Evolutionary conservation across 164 flowering plant genomes (phyloP), one percentile per base, ranked within the genome.

Genomic region (Santalum album): DNA sequence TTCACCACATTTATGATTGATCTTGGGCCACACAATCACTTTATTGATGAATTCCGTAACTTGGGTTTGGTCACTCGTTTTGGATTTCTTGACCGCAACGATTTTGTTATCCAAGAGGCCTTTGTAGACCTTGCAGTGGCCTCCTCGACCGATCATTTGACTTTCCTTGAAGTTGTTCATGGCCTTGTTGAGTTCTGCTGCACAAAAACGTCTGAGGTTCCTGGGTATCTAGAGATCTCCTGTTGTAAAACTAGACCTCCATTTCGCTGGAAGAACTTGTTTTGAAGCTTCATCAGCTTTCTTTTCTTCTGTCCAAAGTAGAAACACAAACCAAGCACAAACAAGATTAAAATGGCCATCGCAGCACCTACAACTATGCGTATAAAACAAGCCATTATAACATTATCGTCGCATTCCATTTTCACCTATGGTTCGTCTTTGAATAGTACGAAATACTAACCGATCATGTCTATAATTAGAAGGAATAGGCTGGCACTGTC

Each of bases 1-100:
- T 92, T 77, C 19, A 87, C 97, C 67, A 90, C 59, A 76, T 87
- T 95, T 78, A 62, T 90, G 97, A 20, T 92, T 76, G 55, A 86
- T 78, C 57, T 85, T 84, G 44, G 97, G 81, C 21, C 87, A 34
- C 88, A 84, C 77, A 63, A 82, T 86, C 34, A 90, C 75, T 59
- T 90, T 95, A 18, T 92, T 90, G 50, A 43, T 65, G 55, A 90
- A 90, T 65, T 90, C 94, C 19, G 70, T 58, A 38, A 80, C 62
- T 10, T 95, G 92, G 40, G 84, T 87, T 12, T 51, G 53, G n/a
- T 88, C 83, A 25, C 69, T 68, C 15, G 78, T 59, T 62, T 43
- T 57, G 20, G 88, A 92, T 51, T 95, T 70, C 75, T 90, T 90
- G 22, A 81, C 81, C n/a, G 97, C 97, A 53, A 90, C 87, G 46